Conservation (phyloP, 2,329 filamentous ascomycete species). For the Colletotrichum costaricense region DNA sequence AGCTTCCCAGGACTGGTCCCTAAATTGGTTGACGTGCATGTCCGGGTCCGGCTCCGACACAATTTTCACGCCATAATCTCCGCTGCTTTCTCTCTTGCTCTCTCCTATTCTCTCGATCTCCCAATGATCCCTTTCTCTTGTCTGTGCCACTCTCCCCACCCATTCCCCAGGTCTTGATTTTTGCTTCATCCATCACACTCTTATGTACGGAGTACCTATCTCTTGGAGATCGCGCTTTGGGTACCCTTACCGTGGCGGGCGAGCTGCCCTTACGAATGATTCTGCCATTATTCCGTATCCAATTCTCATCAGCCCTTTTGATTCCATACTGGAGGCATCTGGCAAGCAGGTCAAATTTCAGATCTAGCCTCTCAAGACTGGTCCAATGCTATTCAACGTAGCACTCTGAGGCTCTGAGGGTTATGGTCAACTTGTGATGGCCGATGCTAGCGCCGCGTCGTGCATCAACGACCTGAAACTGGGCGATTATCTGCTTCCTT, state of each 20-base stretch:
- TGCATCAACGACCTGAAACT: conserved; percentile 32
- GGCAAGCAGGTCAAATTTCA: background rate
- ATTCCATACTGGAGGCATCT: background rate
- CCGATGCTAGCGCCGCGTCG: conserved; percentile 10
- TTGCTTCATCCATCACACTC: background rate
- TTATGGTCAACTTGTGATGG: conserved; percentile 6
- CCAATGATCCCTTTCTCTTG: background rate
- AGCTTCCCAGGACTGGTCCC: background rate
- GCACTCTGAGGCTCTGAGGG: background rate
- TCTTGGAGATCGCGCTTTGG: background rate
- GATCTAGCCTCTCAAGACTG: background rate
- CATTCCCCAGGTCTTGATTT: background rate
- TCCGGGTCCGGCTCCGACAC: background rate
- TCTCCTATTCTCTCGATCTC: background rate
- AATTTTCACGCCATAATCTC: conserved; percentile 20
- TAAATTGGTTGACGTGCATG: background rate
- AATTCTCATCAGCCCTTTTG: background rate
- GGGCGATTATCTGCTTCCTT: conserved; percentile 20
- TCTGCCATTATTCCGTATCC: background rate
- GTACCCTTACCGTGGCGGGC: background rate
- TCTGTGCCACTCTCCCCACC: background rate
- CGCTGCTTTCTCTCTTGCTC: background rate
- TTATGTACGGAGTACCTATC: background rate
- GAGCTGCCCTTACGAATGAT: background rate
- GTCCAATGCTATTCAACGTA: background rate